A percentile compares a stretch with the other conserved stretches of the same genome.
phyloP scores from a whole-genome alignment of 2,329 filamentous ascomycete genomes.

The Tolypocladium endophyticum region DNA sequence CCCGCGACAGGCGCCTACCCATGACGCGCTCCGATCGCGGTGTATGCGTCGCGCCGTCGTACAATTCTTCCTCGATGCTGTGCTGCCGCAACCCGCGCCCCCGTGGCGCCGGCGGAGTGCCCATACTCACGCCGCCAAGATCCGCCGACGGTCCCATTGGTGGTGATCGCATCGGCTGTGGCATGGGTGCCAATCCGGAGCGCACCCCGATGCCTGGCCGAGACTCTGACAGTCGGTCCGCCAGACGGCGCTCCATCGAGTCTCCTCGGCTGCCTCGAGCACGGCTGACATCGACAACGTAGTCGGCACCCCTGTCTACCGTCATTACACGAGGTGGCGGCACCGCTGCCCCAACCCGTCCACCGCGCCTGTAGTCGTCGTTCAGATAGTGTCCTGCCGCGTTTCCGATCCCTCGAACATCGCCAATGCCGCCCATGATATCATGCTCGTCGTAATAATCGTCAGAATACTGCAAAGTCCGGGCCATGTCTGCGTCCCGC shows the following conservation, averaged over 20 bases:
- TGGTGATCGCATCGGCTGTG: conserved; percentile 10
- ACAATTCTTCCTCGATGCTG: conserved; percentile 26
- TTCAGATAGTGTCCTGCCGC: conserved; percentile 49
- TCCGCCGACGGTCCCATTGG: conserved; percentile 23
- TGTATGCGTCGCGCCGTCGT: conserved; percentile 18
- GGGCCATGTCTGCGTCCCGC: conserved; percentile 28
- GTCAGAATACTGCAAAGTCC: conserved; percentile 14
- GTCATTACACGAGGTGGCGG: background rate
- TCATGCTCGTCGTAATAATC: conserved; percentile 30
- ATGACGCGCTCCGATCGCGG: conserved; percentile 19
- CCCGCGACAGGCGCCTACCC: conserved; percentile 14
- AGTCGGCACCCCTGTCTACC: conserved; percentile 11
- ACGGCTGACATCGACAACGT: conserved; percentile 32
- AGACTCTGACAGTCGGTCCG: conserved; percentile 37
- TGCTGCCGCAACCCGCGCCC: conserved; percentile 21
- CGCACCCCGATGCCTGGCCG: conserved; percentile 14
- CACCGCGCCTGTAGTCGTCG: conserved; percentile 37
- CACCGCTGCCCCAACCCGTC: conserved; percentile 1
- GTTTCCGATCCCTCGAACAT: conserved; percentile 36
- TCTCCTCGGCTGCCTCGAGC: conserved; percentile 28
- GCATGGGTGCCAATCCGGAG: conserved; percentile 1
- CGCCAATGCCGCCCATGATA: conserved; percentile 20
- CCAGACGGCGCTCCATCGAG: conserved; percentile 39
- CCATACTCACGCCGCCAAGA: conserved; percentile 12
- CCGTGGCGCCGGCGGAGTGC: background rate